These are phyloP conservation scores for Hymenoscyphus albidus DNA, from an alignment of 2,329 filamentous ascomycete species.

Conservation along the genomic window DNA sequence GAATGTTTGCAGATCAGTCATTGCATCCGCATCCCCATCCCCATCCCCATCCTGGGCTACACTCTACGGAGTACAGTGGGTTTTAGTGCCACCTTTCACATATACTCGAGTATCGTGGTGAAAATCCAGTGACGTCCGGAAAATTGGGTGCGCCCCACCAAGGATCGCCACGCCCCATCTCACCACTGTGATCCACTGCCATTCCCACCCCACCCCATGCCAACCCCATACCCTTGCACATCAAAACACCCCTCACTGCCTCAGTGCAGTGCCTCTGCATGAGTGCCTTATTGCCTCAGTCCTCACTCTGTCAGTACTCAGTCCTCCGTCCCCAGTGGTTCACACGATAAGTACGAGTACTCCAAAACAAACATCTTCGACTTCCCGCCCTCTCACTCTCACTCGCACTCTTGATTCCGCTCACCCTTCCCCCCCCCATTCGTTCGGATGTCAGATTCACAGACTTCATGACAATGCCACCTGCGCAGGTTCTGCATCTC, in stretches of 20 bases:
- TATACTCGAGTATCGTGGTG: too few species aligned
- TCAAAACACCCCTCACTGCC: not conserved
- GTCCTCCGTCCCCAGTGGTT: too few species aligned
- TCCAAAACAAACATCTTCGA: not conserved
- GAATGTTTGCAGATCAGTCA: not conserved
- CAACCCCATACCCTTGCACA: not conserved
- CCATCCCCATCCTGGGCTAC: not conserved
- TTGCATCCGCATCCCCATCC: not conserved
- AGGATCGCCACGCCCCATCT: too few species aligned
- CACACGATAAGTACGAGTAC: not conserved
- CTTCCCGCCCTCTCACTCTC: not conserved
- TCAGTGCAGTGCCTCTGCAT: not conserved
- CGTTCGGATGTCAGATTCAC: constrained; percentile 16
- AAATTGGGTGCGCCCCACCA: too few species aligned
- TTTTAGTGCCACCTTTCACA: not conserved
- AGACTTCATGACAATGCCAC: constrained; percentile 21
- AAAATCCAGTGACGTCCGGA: too few species aligned
- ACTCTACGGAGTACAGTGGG: too few species aligned
- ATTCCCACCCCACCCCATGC: too few species aligned
- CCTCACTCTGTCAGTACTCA: not conserved
- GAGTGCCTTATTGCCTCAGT: not conserved
- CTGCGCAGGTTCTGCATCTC: constrained; percentile 10
- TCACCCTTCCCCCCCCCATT: not conserved
- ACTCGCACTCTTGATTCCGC: too few species aligned
- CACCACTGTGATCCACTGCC: too few species aligned